A percentile compares a stretch with the other conserved stretches of the same genome.
Conservation (phyloP, 495 filamentous ascomycete species). For the Daldinia concentrica region DNA sequence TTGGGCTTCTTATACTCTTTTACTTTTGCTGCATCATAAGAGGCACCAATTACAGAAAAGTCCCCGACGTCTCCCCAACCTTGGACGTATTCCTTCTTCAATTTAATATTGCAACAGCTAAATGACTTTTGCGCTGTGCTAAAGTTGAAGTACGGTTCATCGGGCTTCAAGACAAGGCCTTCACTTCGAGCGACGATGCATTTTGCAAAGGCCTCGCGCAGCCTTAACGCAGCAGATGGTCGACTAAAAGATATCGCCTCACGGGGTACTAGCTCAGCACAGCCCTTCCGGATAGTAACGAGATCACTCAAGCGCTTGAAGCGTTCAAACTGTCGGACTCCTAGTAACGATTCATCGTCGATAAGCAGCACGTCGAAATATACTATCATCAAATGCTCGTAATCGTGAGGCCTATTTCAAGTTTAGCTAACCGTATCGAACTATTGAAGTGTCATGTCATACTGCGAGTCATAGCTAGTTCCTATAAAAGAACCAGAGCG, state of each 20-base stretch:
- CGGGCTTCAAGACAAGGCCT: conserved; percentile 83
- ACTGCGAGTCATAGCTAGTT: conserved; percentile 74
- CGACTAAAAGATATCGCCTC: conserved; percentile 69
- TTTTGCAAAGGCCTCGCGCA: conserved; percentile 70
- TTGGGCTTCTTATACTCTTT: conserved; percentile 56
- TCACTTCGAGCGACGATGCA: conserved; percentile 74
- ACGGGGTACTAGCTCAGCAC: conserved; percentile 68
- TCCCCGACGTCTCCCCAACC: conserved; percentile 83
- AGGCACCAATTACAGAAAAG: conserved; percentile 78
- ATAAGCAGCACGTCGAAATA: conserved; percentile 81
- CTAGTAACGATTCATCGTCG: conserved; percentile 72
- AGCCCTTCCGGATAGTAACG: conserved; percentile 64
- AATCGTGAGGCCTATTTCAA: conserved; percentile 62
- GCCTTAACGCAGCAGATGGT: conserved; percentile 51
- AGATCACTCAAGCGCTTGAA: conserved; percentile 67
- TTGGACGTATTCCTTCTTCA: conserved; percentile 91
- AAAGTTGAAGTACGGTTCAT: conserved; percentile 78
- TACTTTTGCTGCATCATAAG: conserved; percentile 69
- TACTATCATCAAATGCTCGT: conserved; percentile 85
- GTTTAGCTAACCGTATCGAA: conserved; percentile 26
- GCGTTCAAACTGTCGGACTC: conserved; percentile 67
- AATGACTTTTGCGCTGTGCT: conserved; percentile 45
- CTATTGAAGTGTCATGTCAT: conserved; percentile 33
- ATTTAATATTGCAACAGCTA: conserved; percentile 73
- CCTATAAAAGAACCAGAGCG: conserved; percentile 78